Evolutionary conservation across 305 asterid species (phyloP).

Genomic region (Euphrasia arctica): DNA sequence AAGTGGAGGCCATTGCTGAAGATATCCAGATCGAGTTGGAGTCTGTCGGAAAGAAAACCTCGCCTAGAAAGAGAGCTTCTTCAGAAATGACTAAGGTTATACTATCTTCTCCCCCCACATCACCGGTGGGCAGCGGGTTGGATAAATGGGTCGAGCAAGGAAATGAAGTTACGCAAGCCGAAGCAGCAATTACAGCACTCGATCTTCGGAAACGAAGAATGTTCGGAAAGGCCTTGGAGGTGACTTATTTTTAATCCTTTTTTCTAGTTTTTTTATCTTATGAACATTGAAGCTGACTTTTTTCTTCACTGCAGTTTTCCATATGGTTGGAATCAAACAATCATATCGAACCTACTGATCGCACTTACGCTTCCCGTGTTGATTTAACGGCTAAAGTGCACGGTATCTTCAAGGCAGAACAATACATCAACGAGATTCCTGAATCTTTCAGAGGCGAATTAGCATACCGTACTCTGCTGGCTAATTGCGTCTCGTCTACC

Average conservation of each 20-base stretch:
- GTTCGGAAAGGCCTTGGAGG: slow-evolving; percentile 78
- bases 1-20: slow-evolving; percentile 38
- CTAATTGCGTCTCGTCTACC: slow-evolving; percentile 39
- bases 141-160: slow-evolving; percentile 81
- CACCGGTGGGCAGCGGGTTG: slow-evolving; percentile 37
- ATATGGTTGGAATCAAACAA: slow-evolving; percentile 60
- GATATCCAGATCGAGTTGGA: slow-evolving; percentile 34
- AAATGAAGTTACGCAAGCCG: slow-evolving; percentile 50
- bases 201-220: slow-evolving; percentile 49
- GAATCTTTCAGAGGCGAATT: slow-evolving; percentile 54
- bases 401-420: slow-evolving; percentile 55
- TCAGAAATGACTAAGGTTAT: slow-evolving; percentile 42
- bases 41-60: slow-evolving; percentile 25
- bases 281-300: background rate
- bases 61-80: slow-evolving; percentile 19
- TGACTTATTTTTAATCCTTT: slow-evolving; percentile 23
- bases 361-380: slow-evolving; percentile 53
- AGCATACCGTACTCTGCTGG: slow-evolving; percentile 61
- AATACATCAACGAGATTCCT: slow-evolving; percentile 54
- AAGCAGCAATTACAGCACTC: slow-evolving; percentile 36
- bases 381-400: slow-evolving; percentile 70
- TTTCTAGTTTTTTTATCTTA: slow-evolving; percentile 6
- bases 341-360: slow-evolving; percentile 43
- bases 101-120: slow-evolving; percentile 32
- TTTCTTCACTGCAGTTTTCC: slow-evolving; percentile 45